Evolutionary conservation across 1,284 basidiomycete genomes (phyloP), one percentile per base, ranked within the genome.

Genomic region (Sphaerobolus stellatus): DNA sequence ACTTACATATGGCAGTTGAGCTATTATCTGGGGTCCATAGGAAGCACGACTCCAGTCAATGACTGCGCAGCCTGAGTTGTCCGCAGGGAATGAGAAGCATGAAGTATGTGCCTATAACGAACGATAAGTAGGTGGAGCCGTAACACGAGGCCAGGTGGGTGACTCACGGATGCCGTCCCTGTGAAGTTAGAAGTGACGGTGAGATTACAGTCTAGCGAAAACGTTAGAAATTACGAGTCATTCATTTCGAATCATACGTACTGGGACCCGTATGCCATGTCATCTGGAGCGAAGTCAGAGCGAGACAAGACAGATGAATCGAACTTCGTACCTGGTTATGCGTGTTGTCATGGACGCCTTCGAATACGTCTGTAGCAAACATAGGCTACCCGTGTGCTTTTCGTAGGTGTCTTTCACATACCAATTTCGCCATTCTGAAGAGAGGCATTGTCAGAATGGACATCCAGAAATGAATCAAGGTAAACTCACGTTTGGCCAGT

Each of bases 301-400:
- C 5, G 28, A 4, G 13, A 22, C 11, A 14, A 14, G 13, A 30
- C 20, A 40, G 5, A 16, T 8, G 16, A 28, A 14, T 11, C 3
- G 22, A 8, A 8, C 29, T 14, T 29, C 47, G 20, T 41, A 88
- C 80, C 67, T 90, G 87, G 62, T 91, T 90, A 61, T 87, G 83
- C 62, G 83, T 73, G 62, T 87, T 87, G 58, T 86, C 83, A 62
- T 90, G 85, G 4, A 90, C 86, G 7, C 87, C 85, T 71, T 91
- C 88, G 20, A 91, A 78, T 50, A 92, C 86, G 68, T 92, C 90
- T 54, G 33, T n/a, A n/a, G 20, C 13, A 43, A 13, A 43, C 13
- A 22, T 43, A 18, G 28, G 41, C 4, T 24, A 43, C 4, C 4
- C 27, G 4, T 31, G 14, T 22, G 24, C n/a, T 20, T 24, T 24